phyloP scores from a whole-genome alignment of 306 rosid genomes.

The Vachellia pachyceras region DNA sequence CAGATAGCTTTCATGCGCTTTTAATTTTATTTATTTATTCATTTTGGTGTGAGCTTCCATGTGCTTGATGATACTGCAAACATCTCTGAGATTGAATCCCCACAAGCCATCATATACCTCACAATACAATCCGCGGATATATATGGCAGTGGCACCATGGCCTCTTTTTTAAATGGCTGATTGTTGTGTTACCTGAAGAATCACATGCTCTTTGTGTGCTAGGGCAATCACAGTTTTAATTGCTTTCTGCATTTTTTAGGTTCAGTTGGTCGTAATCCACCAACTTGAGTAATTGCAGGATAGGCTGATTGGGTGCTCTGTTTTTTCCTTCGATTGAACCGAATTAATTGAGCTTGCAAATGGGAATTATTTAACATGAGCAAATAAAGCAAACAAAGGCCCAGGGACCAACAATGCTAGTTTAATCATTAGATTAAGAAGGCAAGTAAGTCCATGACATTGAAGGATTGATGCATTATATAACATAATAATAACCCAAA shows the following conservation, averaged over 20 bases:
- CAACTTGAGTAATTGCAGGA: slow-evolving; percentile 5
- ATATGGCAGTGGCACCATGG: not conserved
- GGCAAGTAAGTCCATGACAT: slow-evolving; percentile 7
- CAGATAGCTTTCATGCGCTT: too few relatives aligned
- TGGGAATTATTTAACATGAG: not conserved
- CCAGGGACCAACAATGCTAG: not conserved
- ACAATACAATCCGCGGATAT: not conserved
- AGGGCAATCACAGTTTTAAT: not conserved
- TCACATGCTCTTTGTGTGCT: not conserved
- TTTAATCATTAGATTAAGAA: not conserved
- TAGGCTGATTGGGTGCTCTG: not conserved
- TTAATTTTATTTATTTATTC: too few relatives aligned
- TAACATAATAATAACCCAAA: slow-evolving; percentile 15
- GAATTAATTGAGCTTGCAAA: slow-evolving; percentile 1
- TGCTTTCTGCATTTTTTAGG: not conserved
- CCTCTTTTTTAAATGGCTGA: not conserved
- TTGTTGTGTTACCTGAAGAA: not conserved
- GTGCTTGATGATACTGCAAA: slow-evolving; percentile 25
- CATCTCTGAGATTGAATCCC: not conserved
- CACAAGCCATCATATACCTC: not conserved
- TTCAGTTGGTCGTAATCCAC: slow-evolving; percentile 11
- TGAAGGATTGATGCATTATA: slow-evolving; percentile 26
- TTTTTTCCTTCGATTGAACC: not conserved
- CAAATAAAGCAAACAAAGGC: slow-evolving; percentile 14
- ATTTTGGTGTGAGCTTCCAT: not conserved